Evolutionary conservation across 305 asterid genomes (phyloP).

Genomic region (Euphrasia arctica): DNA sequence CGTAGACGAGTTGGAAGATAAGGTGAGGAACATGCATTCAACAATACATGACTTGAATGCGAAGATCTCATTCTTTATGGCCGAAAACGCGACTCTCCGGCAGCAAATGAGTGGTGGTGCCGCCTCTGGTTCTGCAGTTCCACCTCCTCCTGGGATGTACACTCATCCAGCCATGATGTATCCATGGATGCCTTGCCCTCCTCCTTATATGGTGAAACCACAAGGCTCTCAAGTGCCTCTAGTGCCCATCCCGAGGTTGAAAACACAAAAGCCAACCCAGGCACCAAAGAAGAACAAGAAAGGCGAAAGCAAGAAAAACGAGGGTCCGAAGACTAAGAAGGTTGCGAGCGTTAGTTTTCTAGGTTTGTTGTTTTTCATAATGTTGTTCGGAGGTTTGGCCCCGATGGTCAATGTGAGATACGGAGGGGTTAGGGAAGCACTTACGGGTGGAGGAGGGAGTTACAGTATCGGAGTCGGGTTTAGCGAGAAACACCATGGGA

Average conservation of each 20-base stretch:
- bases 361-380: slow-evolving; percentile 70
- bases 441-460: slow-evolving; percentile 40
- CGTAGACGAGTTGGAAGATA: slow-evolving; percentile 94
- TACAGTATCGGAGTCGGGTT: slow-evolving; percentile 34
- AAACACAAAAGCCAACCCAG: slow-evolving; percentile 52
- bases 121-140: slow-evolving; percentile 29
- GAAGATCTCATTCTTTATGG: slow-evolving; percentile 68
- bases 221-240: slow-evolving; percentile 96
- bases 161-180: slow-evolving; percentile 70
- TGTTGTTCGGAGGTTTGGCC: slow-evolving; percentile 83
- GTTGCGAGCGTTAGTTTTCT: slow-evolving; percentile 90
- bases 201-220: slow-evolving; percentile 85
- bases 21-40: slow-evolving; percentile 82
- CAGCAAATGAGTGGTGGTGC: slow-evolving; percentile 54
- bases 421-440: slow-evolving; percentile 57
- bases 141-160: slow-evolving; percentile 64
- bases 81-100: slow-evolving; percentile 72
- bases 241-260: slow-evolving; percentile 93
- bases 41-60: slow-evolving; percentile 89
- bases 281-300: slow-evolving; percentile 59
- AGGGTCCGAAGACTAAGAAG: slow-evolving; percentile 72
- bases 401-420: slow-evolving; percentile 76
- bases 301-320: slow-evolving; percentile 60
- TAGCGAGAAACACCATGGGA: slow-evolving; percentile 50
- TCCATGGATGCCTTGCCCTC: slow-evolving; percentile 90